Evolutionary conservation across 1,284 basidiomycete species (phyloP).

Genomic region (Fomitopsis palustris): DNA sequence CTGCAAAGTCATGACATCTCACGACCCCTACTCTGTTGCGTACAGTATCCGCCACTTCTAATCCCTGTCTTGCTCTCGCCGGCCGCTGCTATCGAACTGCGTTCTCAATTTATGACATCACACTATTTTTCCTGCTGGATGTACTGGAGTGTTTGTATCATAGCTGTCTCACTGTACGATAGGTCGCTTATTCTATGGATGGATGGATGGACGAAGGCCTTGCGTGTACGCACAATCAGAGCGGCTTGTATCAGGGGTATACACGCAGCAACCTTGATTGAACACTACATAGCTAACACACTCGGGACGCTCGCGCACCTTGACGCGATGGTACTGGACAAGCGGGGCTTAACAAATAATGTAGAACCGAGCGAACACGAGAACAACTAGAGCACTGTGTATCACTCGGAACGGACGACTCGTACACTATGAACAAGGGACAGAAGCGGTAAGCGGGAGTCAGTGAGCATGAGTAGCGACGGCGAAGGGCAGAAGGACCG

Average conservation of each 20-base stretch:
- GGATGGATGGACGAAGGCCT: not conserved
- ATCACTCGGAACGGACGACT: not conserved
- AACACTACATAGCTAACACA: not conserved
- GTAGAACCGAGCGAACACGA: not conserved
- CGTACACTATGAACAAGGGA: not conserved
- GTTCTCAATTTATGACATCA: not conserved
- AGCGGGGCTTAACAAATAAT: not conserved
- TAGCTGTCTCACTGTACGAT: not conserved
- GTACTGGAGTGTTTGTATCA: slow-evolving; percentile 2
- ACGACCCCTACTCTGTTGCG: not conserved
- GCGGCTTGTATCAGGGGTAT: not conserved
- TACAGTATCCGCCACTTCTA: not conserved
- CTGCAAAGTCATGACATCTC: not conserved
- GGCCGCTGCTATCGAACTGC: not conserved
- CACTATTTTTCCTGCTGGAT: not conserved
- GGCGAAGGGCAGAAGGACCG: not conserved
- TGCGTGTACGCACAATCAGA: not conserved
- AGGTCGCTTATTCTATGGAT: not conserved
- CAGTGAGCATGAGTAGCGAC: not conserved
- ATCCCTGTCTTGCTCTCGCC: not conserved
- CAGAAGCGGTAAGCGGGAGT: not conserved
- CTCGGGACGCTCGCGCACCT: not conserved
- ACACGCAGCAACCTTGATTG: not conserved
- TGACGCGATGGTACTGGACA: not conserved
- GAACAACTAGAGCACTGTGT: not conserved